Base-by-base conservation (phyloP, 129 eudicot genomes). In the Escallonia rubra region DNA sequence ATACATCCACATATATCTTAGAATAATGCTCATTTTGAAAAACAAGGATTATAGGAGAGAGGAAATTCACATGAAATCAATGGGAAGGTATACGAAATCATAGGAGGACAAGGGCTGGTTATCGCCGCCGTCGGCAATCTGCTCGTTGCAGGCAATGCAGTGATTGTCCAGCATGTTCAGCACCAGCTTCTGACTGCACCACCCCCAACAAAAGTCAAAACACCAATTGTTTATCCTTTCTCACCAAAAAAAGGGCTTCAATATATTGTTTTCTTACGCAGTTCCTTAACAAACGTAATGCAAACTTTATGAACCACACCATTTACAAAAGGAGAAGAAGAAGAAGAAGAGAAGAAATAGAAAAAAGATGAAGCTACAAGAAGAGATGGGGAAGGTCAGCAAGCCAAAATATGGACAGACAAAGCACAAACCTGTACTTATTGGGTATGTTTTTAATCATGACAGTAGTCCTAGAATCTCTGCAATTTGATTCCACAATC, bases 401-500 rank as follows among this genome's bases (percentile, higher is more conserved):
- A 4, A 11, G 12, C 8, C 39, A 16, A 59, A 46, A 6, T 5
- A 46, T 46, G 50, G 50, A 46, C 10, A 46, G 40, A 59, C 15
- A 16, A 41, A n/a, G 63, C 15, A 59, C 8, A 12, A 38, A 89
- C 96, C 98, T 93, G 89, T 93, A 93, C 78, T 93, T 93, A 81
- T 93, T 93, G 9, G 98, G 98, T 34, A 93, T 93, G 80, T 93
- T 93, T 68, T 93, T 93, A 4, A 93, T 89, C 98, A 93, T 93
- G 41, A 89, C 90, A 2, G 98, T 93, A 10, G 98, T 93, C 77
- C 98, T 82, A 3, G 84, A 61, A 82, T 92, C 98, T 54, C 67
- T 74, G 68, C 77, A 72, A 59, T 81, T 74, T 4, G 90, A 76
- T 51, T 78, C 78, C 74, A 81, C 13, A 12, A 76, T 67, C 11